These are phyloP conservation scores for Aegilops tauschii DNA, from an alignment of 176 grass and related monocot genomes.

Conservation along the genomic window DNA sequence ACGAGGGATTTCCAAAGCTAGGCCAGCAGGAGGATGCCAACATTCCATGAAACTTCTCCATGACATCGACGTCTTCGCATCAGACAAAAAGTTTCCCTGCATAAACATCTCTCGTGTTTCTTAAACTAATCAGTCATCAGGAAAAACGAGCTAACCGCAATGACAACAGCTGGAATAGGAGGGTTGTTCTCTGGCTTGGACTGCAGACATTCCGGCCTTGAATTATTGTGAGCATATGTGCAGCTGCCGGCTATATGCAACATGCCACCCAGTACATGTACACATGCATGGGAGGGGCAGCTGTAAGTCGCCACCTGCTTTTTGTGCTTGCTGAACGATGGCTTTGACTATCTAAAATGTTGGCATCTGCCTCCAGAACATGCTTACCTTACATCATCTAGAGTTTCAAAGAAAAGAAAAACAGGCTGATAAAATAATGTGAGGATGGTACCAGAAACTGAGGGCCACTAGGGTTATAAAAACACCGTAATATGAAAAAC, in stretches of 20 bases:
- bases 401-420: no score
- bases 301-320: neutral
- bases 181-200: neutral
- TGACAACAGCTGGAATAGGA: neutral
- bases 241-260: neutral
- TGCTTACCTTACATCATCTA: neutral
- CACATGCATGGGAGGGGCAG: neutral
- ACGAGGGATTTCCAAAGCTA: neutral
- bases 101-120: neutral
- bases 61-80: neutral
- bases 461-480: neutral
- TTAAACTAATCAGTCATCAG: conserved; percentile 2
- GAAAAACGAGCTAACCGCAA: neutral
- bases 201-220: neutral
- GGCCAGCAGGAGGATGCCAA: neutral
- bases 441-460: neutral
- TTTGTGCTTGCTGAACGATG: neutral
- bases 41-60: neutral
- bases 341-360: neutral
- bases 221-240: neutral
- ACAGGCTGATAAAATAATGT: neutral
- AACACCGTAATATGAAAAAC: no score
- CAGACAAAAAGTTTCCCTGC: neutral
- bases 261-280: neutral
- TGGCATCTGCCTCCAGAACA: neutral